These are phyloP conservation scores for Beauveria rudraprayagi DNA, from an alignment of 2,329 filamentous ascomycete genomes.

Conservation along the genomic window DNA sequence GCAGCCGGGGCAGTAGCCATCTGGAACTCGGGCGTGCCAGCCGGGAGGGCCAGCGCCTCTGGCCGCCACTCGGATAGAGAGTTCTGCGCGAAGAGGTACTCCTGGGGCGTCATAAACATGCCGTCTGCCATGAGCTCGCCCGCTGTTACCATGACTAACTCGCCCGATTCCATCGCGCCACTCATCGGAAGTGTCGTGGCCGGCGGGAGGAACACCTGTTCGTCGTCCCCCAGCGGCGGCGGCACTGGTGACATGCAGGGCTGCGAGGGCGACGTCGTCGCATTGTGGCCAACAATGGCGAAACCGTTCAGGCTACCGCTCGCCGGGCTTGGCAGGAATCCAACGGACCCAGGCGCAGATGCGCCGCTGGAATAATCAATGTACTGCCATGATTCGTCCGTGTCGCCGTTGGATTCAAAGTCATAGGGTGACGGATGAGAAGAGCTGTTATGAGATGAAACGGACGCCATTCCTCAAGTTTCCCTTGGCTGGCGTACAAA, in stretches of 20 bases:
- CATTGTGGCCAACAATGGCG: slow-evolving; percentile 33
- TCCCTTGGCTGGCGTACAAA: background rate
- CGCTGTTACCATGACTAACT: slow-evolving; percentile 22
- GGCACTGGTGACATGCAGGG: slow-evolving; percentile 32
- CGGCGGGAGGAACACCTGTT: slow-evolving; percentile 25
- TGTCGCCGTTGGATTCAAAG: slow-evolving; percentile 29
- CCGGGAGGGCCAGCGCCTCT: slow-evolving; percentile 19
- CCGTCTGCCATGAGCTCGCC: background rate
- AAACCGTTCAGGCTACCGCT: slow-evolving; percentile 45
- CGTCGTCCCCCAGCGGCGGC: slow-evolving; percentile 15
- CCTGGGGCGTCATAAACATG: slow-evolving; percentile 29
- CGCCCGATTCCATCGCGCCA: slow-evolving; percentile 17
- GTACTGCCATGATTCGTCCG: slow-evolving; percentile 39
- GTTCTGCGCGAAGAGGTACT: slow-evolving; percentile 31
- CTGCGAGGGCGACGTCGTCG: slow-evolving; percentile 21
- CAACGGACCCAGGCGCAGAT: slow-evolving; percentile 31
- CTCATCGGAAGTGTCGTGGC: slow-evolving; percentile 24
- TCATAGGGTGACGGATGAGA: slow-evolving; percentile 33
- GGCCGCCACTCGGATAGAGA: slow-evolving; percentile 21
- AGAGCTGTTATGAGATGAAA: slow-evolving; percentile 30
- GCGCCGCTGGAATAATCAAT: slow-evolving; percentile 29
- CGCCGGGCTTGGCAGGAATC: slow-evolving; percentile 42
- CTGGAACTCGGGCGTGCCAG: background rate
- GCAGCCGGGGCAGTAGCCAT: background rate
- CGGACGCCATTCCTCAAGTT: slow-evolving; percentile 26